Base-by-base conservation (phyloP, 2,329 filamentous ascomycete genomes). In the Microdochium trichocladiopsis region DNA sequence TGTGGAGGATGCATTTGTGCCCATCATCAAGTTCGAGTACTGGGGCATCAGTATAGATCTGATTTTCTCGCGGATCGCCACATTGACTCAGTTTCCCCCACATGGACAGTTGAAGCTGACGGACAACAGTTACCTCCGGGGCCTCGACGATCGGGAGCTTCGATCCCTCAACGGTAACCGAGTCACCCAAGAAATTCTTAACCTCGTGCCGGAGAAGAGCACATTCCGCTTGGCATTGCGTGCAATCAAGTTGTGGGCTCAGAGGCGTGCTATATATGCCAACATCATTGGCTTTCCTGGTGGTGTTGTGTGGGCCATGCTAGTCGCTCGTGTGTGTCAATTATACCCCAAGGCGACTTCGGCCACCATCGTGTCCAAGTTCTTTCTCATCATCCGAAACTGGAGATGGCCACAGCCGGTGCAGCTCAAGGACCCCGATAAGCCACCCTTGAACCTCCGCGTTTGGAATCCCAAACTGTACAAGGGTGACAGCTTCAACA, bases 371-470 rank as follows among this genome's bases (percentile, higher is more conserved):
- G 86, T 99, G 41, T 82, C 86, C 65, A 96, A 96, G 67, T 97
- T 99, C 76, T 99, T 97, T 71, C 80, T 87, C 60, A 87, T 99
- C 58, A 90, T 97, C 74, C 83, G 84, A 58, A 84, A 87, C 58
- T 99, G 94, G 94, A 84, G 83, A 28, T 99, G 94, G 92, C 94
- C 94, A 5, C 83, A 89, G 58, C 94, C 94, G n/a, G 88, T 97
- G 4, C 77, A 95, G 59, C 77, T 99, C 53, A 96, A 96, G 69
- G 78, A 83, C 31, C 91, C 95, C 57, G 92, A 96, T 66, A 87
- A 87, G 58, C 88, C 88, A 0, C 85, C 87, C 21, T 73, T 95
- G 41, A 85, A 88, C 51, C 87, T 94, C 51, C 85, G 89, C 61
- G 87, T 96, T 53, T 99, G 94, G 93, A 97, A 99, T 63, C 94